Conservation (phyloP, 2,329 filamentous ascomycete genomes). For the Diaporthe sp. region DNA sequence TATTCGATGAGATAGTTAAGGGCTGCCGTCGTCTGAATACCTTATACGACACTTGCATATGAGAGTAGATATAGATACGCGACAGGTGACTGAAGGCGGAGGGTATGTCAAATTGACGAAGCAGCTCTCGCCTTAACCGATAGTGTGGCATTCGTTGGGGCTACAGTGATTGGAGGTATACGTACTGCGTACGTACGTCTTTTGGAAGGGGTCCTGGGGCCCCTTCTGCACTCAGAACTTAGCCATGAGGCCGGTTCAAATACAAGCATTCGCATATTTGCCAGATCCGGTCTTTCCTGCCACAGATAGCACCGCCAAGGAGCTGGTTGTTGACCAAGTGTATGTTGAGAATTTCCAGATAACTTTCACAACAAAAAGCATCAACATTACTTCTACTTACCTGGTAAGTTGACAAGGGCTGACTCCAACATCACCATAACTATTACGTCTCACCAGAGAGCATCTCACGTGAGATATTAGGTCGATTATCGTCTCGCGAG, state of each 20-base stretch:
- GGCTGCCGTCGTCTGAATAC: no score
- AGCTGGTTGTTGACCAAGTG: background rate
- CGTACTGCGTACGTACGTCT: no score
- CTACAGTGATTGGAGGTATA: no score
- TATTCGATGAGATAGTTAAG: background rate
- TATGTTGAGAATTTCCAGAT: background rate
- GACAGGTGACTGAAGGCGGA: background rate
- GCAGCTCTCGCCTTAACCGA: background rate
- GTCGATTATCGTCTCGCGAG: background rate
- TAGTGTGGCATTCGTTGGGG: no score
- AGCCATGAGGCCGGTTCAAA: no score
- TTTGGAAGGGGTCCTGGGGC: no score
- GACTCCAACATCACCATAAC: background rate
- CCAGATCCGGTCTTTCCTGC: no score
- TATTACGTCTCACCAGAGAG: background rate
- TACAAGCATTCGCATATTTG: no score
- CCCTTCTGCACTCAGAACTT: no score
- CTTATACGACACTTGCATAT: background rate
- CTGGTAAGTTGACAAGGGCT: background rate
- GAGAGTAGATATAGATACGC: no score
- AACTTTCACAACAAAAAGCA: no score
- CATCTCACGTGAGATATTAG: conserved; percentile 16
- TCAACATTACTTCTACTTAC: background rate
- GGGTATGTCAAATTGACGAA: background rate
- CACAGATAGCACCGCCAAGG: background rate